These are phyloP conservation scores for Fomitiporia mediterranea DNA, from an alignment of 1,284 basidiomycete genomes.

Conservation along the genomic window DNA sequence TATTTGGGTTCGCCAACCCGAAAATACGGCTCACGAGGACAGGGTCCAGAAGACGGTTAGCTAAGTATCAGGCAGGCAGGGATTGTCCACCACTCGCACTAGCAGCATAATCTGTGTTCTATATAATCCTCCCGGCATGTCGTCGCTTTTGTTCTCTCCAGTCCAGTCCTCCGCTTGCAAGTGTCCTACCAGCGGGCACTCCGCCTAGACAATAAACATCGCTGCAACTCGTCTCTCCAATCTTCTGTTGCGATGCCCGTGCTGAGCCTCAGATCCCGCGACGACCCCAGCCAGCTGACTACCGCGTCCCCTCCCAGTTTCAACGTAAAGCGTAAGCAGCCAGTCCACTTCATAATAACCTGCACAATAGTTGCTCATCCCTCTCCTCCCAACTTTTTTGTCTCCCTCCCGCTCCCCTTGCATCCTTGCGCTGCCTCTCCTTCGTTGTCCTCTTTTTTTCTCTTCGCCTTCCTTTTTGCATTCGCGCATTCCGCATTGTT, in stretches of 20 bases:
- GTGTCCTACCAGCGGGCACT: too few species aligned
- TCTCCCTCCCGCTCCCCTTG: background rate
- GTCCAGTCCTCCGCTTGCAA: background rate
- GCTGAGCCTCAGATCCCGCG: background rate
- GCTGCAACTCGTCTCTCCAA: background rate
- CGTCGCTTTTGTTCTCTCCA: background rate
- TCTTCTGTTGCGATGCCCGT: background rate
- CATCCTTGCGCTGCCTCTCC: background rate
- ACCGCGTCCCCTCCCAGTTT: background rate
- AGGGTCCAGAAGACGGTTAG: too few species aligned
- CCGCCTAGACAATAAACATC: background rate
- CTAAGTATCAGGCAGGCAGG: too few species aligned
- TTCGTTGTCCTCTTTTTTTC: conserved; percentile 2
- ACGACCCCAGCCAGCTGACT: background rate
- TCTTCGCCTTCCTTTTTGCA: background rate
- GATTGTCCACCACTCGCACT: too few species aligned
- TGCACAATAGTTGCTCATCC: background rate
- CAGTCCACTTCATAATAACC: background rate
- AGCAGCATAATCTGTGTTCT: background rate
- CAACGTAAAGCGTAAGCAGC: conserved; percentile 1
- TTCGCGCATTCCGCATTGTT: background rate
- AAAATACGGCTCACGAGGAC: background rate
- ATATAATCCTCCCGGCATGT: background rate
- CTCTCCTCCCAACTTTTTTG: background rate
- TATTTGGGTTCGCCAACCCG: background rate